Evolutionary conservation across 2,329 filamentous ascomycete genomes (phyloP).

Genomic region (Alternaria panax): DNA sequence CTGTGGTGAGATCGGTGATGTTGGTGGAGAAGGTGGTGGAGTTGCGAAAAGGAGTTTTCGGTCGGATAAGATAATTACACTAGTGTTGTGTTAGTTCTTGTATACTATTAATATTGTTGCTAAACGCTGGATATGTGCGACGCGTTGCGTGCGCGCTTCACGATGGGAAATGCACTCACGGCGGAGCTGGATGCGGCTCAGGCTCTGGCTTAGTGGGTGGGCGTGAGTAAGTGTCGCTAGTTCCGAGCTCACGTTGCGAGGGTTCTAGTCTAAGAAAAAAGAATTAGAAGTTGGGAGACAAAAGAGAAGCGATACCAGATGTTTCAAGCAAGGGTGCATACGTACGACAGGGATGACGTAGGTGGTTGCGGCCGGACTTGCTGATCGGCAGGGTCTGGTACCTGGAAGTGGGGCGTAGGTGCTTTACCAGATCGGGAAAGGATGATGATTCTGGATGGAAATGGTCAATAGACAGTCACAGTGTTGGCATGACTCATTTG

Average conservation of each 20-base stretch:
- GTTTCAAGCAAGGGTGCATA: slow-evolving; percentile 21
- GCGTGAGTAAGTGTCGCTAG: neutral
- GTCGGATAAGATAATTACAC: slow-evolving; percentile 29
- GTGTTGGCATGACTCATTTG: neutral
- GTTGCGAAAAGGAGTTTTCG: slow-evolving; percentile 1
- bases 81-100: slow-evolving; percentile 1
- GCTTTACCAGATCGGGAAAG: slow-evolving; percentile 29
- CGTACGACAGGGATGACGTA: slow-evolving; percentile 38
- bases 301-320: slow-evolving; percentile 11
- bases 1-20: too few species aligned
- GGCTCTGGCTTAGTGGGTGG: slow-evolving; percentile 17
- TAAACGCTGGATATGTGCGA: too few species aligned
- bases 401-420: slow-evolving; percentile 28
- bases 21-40: neutral
- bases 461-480: slow-evolving; percentile 11
- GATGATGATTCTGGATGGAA: slow-evolving; percentile 31
- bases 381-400: slow-evolving; percentile 27
- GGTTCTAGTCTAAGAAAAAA: slow-evolving; percentile 1
- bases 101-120: neutral
- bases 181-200: slow-evolving; percentile 27
- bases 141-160: neutral
- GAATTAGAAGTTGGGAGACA: neutral
- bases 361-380: slow-evolving; percentile 20
- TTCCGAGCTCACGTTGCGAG: slow-evolving; percentile 1
- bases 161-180: slow-evolving; percentile 11